These are phyloP conservation scores for Scheffersomyces cryptocercus DNA, from an alignment of 1,139 yeast species.

Conservation along the genomic window DNA sequence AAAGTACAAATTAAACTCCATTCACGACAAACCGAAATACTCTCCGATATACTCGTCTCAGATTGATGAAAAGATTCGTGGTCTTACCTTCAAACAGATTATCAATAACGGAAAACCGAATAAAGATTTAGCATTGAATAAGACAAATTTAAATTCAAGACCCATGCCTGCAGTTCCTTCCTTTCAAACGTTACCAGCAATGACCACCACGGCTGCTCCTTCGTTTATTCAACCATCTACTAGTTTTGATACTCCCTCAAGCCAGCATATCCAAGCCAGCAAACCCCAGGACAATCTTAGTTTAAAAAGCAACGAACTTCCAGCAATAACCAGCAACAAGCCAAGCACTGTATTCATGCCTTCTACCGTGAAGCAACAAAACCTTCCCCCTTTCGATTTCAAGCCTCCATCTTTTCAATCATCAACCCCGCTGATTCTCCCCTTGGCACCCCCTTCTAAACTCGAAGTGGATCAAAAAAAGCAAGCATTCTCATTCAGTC, in stretches of 20 bases:
- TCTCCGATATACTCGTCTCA: constrained; percentile 58
- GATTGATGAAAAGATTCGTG: constrained; percentile 50
- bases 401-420: not conserved
- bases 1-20: constrained; percentile 45
- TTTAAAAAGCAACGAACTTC: not conserved
- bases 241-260: not conserved
- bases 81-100: constrained; percentile 27
- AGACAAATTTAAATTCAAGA: constrained; percentile 1
- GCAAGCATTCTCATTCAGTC: no score
- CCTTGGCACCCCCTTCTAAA: not conserved
- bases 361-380: not conserved
- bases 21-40: constrained; percentile 48
- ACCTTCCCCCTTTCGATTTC: not conserved
- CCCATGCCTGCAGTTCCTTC: not conserved
- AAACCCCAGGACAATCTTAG: not conserved
- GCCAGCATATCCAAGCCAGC: not conserved
- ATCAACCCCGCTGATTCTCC: not conserved
- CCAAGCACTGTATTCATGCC: not conserved
- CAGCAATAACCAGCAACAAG: not conserved
- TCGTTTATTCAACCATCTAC: not conserved
- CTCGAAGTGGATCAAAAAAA: not conserved
- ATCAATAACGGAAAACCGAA: constrained; percentile 44
- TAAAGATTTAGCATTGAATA: constrained; percentile 21
- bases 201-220: not conserved
- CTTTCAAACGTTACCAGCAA: not conserved